Base-by-base conservation (phyloP, 169 alveolate species). In the Eimeria brunetti region DNA sequence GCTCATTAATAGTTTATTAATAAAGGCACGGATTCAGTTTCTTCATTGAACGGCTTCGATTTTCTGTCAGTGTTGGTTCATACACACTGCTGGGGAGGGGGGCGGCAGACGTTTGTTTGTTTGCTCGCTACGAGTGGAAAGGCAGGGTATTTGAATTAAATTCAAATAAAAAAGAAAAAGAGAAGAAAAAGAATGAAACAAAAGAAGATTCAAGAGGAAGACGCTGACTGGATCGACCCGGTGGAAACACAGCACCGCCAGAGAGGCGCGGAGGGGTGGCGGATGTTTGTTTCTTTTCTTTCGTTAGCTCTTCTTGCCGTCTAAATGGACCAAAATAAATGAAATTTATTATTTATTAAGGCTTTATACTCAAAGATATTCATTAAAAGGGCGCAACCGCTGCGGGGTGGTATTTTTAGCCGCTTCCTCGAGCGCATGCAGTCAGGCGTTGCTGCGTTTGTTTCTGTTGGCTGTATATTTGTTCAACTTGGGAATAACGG, bases 371-470 rank as follows among this genome's bases (percentile, higher is more conserved):
- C 2, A 3, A 62, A 62, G 3, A 5, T 9, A 24, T 38, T 27
- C 73, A 62, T 4, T 38, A 24, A 62, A 62, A 62, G 41, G 3
- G 73, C 4, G 6, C 27, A 62, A n/a, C 14, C 73, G 22, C 12
- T 62, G 73, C 73, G 73, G 73, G 73, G 73, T 62, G n/a, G n/a
- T 27, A 27, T 62, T 62, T 62, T 27, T 62, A 33, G 5, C 73
- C 38, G 41, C 73, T 62, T n/a, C 73, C 73, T 62, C 73, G 38
- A n/a, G 73, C 73, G 73, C 73, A 62, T 62, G 73, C 73, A 62
- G 73, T 27, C 14, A 12, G n/a, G n/a, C n/a, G n/a, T n/a, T n/a
- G 41, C 38, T 8, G 58, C 58, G 58, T 62, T 38, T 20, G 73
- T 12, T 62, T 5, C 12, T 62, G 41, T 20, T 12, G 20, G 73